Evolutionary conservation across 192 early-diverging fungal genomes (phyloP), one percentile per base, ranked within the genome.

Genomic region (Coemansia furcata): DNA sequence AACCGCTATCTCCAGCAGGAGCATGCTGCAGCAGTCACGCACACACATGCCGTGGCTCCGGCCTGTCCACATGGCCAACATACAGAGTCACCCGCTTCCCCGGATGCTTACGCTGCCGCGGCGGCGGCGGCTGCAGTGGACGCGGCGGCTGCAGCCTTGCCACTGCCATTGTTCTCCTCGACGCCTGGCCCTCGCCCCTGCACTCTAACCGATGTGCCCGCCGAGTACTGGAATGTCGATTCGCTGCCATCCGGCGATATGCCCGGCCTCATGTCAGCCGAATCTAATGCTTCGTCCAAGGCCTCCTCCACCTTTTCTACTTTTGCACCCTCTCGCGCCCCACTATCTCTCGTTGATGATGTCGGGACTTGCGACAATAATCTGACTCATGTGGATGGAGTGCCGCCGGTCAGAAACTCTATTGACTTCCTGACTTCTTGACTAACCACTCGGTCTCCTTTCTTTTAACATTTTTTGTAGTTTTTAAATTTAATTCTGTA

Each of bases 341-440:
- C 47, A 3, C 38, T 42, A 8, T 59, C 23, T 35, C 29, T 17
- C 35, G 15, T 7, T 26, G 3, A 19, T 36, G 19, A n/a, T 11
- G n/a, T 3, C 19, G 58, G 39, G 19, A 11, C 32, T 33, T 14
- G 6, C 30, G 15, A n/a, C 6, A 33, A 15, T 33, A 23, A 6
- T 14, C 15, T 35, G 30, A 11, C 15, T 6, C 8, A 7, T 14
- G 11, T 6, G 32, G 7, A 23, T 19, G 36, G 4, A 12, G 14
- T n/a, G 36, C 46, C 52, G 3, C 74, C 46, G 2, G 50, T 37
- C 46, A 81, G 76, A 50, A 81, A 46, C 67, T 76, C 78, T 7
- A 81, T 81, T 30, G 70, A 50, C 32, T 81, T 81, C 66, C 60
- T 81, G 17, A 80, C 63, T 12, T 40, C 59, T 9, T 74, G 52